These are phyloP conservation scores for Dipsacomyces acuminosporus DNA, from an alignment of 371 early-diverging fungal genomes.

Conservation along the genomic window DNA sequence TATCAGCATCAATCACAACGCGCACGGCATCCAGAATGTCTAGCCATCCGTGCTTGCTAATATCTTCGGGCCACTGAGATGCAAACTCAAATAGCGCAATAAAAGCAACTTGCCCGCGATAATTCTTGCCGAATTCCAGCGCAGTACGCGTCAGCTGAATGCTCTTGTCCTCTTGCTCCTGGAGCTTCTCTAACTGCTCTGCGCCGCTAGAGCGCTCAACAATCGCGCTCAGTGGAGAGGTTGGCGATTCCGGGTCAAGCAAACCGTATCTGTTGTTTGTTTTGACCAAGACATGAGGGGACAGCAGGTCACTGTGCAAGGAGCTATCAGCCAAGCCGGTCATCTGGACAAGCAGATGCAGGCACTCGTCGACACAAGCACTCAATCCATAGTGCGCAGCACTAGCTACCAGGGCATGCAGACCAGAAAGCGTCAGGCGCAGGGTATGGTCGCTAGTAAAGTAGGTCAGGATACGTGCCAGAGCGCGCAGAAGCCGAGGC, in stretches of 20 bases:
- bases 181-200: constrained; percentile 59
- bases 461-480: constrained; percentile 27
- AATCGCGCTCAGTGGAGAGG: constrained; percentile 74
- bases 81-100: constrained; percentile 78
- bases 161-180: constrained; percentile 51
- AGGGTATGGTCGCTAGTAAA: constrained; percentile 41
- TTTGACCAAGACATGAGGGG: constrained; percentile 55
- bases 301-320: constrained; percentile 20
- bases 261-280: constrained; percentile 75
- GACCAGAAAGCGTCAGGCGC: constrained; percentile 41
- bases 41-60: constrained; percentile 71
- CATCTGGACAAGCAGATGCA: constrained; percentile 28
- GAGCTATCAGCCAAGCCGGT: constrained; percentile 20
- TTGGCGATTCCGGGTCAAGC: constrained; percentile 66
- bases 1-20: constrained; percentile 22
- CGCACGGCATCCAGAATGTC: constrained; percentile 32
- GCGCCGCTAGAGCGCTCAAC: constrained; percentile 65
- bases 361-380: constrained; percentile 33
- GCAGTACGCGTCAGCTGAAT: constrained; percentile 64
- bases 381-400: constrained; percentile 39
- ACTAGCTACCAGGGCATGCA: constrained; percentile 39
- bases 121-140: constrained; percentile 82
- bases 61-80: constrained; percentile 61
- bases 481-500: constrained; percentile 40
- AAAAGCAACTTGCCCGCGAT: constrained; percentile 82